Evolutionary conservation across 2,329 filamentous ascomycete species (phyloP).

Genomic region (Hymenoscyphus fructigenus): DNA sequence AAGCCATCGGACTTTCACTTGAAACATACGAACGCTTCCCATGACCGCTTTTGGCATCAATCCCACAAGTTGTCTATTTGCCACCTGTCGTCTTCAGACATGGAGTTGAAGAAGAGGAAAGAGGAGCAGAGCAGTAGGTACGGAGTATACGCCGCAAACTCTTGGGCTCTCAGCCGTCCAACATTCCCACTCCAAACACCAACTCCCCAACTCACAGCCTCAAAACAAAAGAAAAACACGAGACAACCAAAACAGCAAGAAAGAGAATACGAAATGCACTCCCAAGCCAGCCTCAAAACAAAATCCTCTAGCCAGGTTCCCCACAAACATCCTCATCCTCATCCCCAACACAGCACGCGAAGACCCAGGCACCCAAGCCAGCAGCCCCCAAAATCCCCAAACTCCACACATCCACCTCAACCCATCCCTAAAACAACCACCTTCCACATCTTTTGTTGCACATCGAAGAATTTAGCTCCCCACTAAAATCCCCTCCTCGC

Average conservation of each 20-base stretch:
- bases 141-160: neutral
- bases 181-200: too few relatives aligned
- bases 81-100: neutral
- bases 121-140: neutral
- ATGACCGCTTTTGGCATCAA: neutral
- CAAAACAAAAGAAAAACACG: too few relatives aligned
- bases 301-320: too few relatives aligned
- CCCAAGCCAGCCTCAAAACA: too few relatives aligned
- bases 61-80: neutral
- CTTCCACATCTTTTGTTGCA: constrained; percentile 14
- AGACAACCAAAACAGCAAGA: too few relatives aligned
- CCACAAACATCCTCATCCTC: too few relatives aligned
- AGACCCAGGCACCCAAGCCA: neutral
- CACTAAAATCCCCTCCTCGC: neutral
- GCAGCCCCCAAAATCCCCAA: neutral
- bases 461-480: constrained; percentile 17
- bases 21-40: neutral
- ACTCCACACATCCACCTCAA: neutral
- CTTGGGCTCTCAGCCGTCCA: too few relatives aligned
- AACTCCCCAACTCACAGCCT: too few relatives aligned
- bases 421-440: neutral
- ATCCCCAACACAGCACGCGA: neutral
- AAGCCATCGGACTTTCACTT: neutral
- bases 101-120: neutral
- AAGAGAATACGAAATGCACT: too few relatives aligned